Evolutionary conservation across 495 filamentous ascomycete species (phyloP), one percentile per base, ranked within the genome.

Genomic region (Aspergillus egyptiacus): DNA sequence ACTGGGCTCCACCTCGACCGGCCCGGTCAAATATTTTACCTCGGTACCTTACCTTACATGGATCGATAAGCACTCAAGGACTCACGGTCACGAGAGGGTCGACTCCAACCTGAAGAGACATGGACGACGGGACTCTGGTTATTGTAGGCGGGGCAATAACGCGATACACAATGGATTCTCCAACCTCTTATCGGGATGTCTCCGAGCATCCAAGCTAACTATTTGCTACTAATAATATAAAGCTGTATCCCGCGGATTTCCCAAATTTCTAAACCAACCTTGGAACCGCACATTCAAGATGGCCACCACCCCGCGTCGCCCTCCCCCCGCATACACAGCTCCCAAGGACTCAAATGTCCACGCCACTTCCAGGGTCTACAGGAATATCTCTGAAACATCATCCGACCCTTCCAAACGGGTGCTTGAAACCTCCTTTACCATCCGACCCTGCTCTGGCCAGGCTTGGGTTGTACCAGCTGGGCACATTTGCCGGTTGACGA

Each of bases 401-500:
- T 56, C 59, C 13, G 53, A 59, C 25, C 42, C 62, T 6, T 54
- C 64, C 36, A 65, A 67, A 6, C 65, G 70, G 17, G 45, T 50
- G 1, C 49, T 62, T 1, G 61, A 64, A 38, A 62, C 63, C 13
- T 67, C 64, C 2, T 74, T 74, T 38, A 70, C 61, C 8, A 63
- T 74, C 35, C 63, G 60, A 14, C 69, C 71, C 44, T 68, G 81
- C 31, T 83, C 80, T 1, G 82, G 81, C 3, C 72, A 76, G 35
- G 83, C 82, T 0, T 87, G 82, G 80, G 68, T 76, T 15, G 81
- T 81, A 0, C 72, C 74, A 15, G 65, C 76, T 8, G 83, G 81
- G 11, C 74, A 78, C 36, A 72, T 91, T 50, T 77, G 86, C 45
- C 79, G 82, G 3, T 72, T 91, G 43, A 83, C 81, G 15, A 89